Evolutionary conservation across 169 alveolate genomes (phyloP).

Genomic region (Plasmodium yoelii): DNA sequence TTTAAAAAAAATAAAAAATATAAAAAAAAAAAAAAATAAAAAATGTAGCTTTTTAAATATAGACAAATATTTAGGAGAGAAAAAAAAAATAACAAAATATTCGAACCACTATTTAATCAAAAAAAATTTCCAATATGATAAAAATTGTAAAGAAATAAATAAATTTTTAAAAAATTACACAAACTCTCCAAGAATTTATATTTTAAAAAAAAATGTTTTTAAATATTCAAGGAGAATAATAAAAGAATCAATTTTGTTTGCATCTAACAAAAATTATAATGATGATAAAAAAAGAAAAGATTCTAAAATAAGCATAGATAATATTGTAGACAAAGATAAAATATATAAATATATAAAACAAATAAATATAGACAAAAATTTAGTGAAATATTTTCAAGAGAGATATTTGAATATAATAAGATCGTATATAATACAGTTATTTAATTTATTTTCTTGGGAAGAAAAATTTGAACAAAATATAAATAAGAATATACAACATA

Average conservation of each 20-base stretch:
- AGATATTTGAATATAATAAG: constrained; percentile 22
- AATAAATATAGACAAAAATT: constrained; percentile 5
- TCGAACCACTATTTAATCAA: constrained; percentile 16
- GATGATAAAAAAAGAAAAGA: too few relatives aligned
- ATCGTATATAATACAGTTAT: constrained; percentile 39
- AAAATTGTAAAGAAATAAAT: constrained; percentile 29
- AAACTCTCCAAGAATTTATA: constrained; percentile 13
- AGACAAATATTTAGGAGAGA: not conserved
- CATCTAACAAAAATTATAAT: too few relatives aligned
- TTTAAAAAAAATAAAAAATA: not conserved
- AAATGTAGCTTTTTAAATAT: not conserved
- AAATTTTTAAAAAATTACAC: constrained; percentile 30
- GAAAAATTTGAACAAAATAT: constrained; percentile 21
- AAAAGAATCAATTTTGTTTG: too few relatives aligned
- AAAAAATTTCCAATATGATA: constrained; percentile 21
- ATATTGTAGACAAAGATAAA: not conserved
- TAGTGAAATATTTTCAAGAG: constrained; percentile 14
- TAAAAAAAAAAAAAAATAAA: not conserved
- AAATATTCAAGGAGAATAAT: not conserved
- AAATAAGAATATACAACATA: not conserved
- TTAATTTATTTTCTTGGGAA: constrained; percentile 60
- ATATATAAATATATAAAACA: constrained; percentile 6
- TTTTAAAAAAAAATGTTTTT: not conserved
- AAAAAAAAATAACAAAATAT: not conserved
- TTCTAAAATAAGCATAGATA: too few relatives aligned